A percentile compares a stretch with the other conserved stretches of the same genome.
These are phyloP conservation scores for Carpinus fangiana DNA, from an alignment of 306 rosid species.

Conservation along the genomic window DNA sequence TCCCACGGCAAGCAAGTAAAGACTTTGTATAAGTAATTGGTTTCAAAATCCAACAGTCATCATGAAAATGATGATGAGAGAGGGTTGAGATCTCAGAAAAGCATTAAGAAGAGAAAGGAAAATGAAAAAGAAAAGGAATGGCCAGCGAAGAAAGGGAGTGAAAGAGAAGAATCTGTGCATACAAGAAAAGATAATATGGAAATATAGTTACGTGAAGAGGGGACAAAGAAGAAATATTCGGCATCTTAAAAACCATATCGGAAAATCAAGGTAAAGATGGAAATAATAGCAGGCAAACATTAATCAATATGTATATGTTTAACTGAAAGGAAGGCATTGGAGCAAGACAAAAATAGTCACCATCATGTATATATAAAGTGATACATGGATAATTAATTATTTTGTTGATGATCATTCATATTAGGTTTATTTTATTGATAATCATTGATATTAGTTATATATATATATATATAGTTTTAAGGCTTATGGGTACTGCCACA, in stretches of 20 bases:
- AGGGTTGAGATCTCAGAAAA: slow-evolving; percentile 19
- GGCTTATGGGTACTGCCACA: too few relatives aligned
- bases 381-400: neutral
- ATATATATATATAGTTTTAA: too few relatives aligned
- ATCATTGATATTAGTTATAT: too few relatives aligned
- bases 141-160: slow-evolving; percentile 37
- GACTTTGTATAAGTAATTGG: slow-evolving; percentile 9
- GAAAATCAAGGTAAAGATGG: slow-evolving; percentile 20
- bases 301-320: neutral
- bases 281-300: neutral
- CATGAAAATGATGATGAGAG: neutral
- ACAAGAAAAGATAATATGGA: neutral
- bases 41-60: neutral
- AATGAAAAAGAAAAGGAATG: slow-evolving; percentile 25
- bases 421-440: neutral
- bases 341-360: neutral
- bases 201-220: slow-evolving; percentile 28
- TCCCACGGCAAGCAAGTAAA: neutral
- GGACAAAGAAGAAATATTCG: slow-evolving; percentile 17
- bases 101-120: slow-evolving; percentile 5
- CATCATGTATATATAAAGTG: neutral
- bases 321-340: neutral
- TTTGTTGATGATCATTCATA: neutral
- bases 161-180: slow-evolving; percentile 28
- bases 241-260: slow-evolving; percentile 7